Evolutionary conservation across 225 moss, liverwort and hornwort genomes (phyloP).

Genomic region (Polytrichum commune): DNA sequence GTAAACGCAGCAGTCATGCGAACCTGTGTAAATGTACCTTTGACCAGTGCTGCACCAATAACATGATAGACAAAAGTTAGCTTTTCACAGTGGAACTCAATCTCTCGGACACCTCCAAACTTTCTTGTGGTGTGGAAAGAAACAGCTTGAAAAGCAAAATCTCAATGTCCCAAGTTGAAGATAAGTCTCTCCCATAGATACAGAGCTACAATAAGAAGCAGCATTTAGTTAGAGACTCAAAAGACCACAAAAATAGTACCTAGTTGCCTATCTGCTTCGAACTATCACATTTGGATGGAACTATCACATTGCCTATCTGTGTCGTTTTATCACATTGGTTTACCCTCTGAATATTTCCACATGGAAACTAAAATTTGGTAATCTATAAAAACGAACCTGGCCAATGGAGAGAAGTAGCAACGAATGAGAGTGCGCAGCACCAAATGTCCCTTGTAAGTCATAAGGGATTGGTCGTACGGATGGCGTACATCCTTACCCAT

Average conservation of each 20-base stretch:
- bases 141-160: too few species aligned
- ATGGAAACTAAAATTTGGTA: too few species aligned
- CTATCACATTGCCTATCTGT: too few species aligned
- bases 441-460: conserved; percentile 91
- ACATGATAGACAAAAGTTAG: neutral
- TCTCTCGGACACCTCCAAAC: too few species aligned
- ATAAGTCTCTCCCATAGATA: neutral
- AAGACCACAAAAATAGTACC: too few species aligned
- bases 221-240: too few species aligned
- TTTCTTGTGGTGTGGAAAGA: neutral
- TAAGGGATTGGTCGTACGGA: conserved; percentile 84
- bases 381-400: conserved; percentile 35
- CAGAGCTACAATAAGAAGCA: too few species aligned
- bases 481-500: conserved; percentile 70
- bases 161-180: neutral
- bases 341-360: too few species aligned
- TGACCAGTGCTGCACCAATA: conserved; percentile 77
- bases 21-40: conserved; percentile 90
- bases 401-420: conserved; percentile 85
- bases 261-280: too few species aligned
- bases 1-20: conserved; percentile 76
- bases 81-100: too few species aligned
- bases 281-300: too few species aligned
- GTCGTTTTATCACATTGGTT: too few species aligned
- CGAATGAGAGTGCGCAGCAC: conserved; percentile 93